Conservation (phyloP, 106 monocot genomes). For the Phalaenopsis aphrodite region DNA sequence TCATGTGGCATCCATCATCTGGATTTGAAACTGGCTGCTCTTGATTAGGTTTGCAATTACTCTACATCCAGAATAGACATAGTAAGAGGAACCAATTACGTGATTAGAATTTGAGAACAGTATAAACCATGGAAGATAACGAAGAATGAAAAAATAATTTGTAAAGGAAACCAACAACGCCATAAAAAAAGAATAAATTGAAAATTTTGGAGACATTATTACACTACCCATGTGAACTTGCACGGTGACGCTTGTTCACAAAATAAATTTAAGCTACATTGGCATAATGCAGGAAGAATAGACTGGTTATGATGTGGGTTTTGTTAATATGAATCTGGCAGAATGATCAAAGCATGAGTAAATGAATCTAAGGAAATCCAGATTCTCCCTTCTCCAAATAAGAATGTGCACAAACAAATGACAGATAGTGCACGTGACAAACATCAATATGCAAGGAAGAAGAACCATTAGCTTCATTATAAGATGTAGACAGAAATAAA, state of each 20-base stretch:
- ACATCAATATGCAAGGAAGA: no score
- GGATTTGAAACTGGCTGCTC: no score
- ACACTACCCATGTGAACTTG: not conserved
- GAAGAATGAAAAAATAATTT: not conserved
- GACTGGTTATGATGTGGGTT: not conserved
- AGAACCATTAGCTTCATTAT: no score
- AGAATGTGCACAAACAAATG: no score
- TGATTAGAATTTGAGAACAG: not conserved
- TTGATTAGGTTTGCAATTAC: conserved; percentile 30
- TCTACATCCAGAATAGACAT: conserved; percentile 23
- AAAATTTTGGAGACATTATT: not conserved
- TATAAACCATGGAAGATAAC: not conserved
- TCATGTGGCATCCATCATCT: no score
- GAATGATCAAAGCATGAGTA: not conserved
- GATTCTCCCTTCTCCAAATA: no score
- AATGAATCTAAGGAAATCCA: not conserved
- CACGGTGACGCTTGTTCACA: not conserved
- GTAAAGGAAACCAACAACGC: no score
- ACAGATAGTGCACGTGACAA: no score
- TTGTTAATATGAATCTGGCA: not conserved
- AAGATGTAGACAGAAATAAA: no score
- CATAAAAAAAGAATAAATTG: not conserved
- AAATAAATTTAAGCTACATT: not conserved
- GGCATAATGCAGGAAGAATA: not conserved
- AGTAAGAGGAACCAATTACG: not conserved